These are phyloP conservation scores for Plenodomus lindquistii DNA, from an alignment of 2,329 filamentous ascomycete species.

Conservation along the genomic window DNA sequence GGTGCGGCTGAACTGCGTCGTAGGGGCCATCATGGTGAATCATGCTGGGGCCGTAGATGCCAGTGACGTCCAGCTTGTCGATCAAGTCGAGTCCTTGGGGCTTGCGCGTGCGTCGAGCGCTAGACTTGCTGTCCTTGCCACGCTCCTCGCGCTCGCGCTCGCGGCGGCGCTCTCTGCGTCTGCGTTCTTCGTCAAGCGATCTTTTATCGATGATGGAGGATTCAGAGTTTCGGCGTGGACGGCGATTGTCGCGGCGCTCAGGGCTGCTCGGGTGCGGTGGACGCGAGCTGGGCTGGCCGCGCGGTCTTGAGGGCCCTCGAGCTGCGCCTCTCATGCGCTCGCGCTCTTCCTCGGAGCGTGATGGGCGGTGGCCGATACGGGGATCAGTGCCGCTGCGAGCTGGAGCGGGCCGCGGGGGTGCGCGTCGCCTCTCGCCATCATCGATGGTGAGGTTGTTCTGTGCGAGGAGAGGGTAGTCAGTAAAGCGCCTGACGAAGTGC, in stretches of 20 bases:
- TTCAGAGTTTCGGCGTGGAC: constrained; percentile 76
- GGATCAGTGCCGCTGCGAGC: constrained; percentile 54
- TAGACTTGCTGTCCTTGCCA: constrained; percentile 44
- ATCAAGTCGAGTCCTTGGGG: constrained; percentile 76
- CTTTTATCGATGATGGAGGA: constrained; percentile 71
- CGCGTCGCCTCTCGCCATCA: constrained; percentile 55
- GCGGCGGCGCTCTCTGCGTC: constrained; percentile 55
- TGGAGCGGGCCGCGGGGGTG: constrained; percentile 41
- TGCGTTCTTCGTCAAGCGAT: constrained; percentile 64
- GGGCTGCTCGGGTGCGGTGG: constrained; percentile 39
- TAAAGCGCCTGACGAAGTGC: constrained; percentile 45
- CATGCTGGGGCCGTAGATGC: constrained; percentile 90
- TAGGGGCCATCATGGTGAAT: constrained; percentile 98
- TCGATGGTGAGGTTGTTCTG: constrained; percentile 72
- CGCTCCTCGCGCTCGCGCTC: constrained; percentile 57
- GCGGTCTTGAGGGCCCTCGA: constrained; percentile 40
- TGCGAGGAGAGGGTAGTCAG: constrained; percentile 46
- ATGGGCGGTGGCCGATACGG: constrained; percentile 60
- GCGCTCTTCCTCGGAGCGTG: constrained; percentile 63
- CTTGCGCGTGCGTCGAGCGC: constrained; percentile 43
- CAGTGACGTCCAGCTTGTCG: constrained; percentile 93
- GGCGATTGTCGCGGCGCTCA: constrained; percentile 51
- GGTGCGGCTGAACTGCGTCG: constrained; percentile 92
- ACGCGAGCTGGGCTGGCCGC: constrained; percentile 44
- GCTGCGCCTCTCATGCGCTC: constrained; percentile 44